Base-by-base conservation (phyloP, 139 green algal species). In the Chlamydomonas sp. region DNA sequence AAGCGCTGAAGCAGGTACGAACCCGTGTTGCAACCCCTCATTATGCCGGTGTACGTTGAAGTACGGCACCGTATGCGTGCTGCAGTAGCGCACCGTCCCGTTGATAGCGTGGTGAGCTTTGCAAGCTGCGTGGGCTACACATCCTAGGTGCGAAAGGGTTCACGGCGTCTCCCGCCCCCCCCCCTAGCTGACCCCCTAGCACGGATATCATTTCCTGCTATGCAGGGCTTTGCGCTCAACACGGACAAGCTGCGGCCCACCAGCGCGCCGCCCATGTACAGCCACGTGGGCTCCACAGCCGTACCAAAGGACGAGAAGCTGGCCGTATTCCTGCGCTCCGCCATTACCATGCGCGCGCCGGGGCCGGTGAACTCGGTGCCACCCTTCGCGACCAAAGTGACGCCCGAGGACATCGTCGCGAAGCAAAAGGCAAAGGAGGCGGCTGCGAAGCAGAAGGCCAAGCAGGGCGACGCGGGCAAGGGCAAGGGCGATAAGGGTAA, bases 161-260 rank as follows among this genome's bases (percentile, higher is more conserved):
- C 31, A 49, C 31, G 31, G 31, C 31, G 31, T 49, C 31, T 49
- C 31, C 31, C 31, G 31, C 31, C 31, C 31, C 31, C 31, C 31
- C 31, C 31, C 31, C 31, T 49, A 49, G 31, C 31, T 49, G 31
- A 49, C 31, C 31, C 31, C 31, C 31, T 49, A 49, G 31, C 31
- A 49, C 31, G 31, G 31, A 49, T 49, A 49, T 49, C 7, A 5
- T 78, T 31, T 14, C 61, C 58, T 66, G 58, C 69, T 12, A 8
- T n/a, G 49, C 83, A 88, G 84, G 84, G 75, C 84, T 88, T 88
- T 61, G 84, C 84, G 75, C 75, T 88, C 3, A 82, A 77, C 84
- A 83, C 84, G 4, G 7, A 62, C 0, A 63, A 64, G 16, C 75
- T 88, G 63, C 84, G 84, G 49, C 84, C 84, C 17, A 83, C 64